phyloP scores from a whole-genome alignment of 331 rosid species.

The Quercus lobata region DNA sequence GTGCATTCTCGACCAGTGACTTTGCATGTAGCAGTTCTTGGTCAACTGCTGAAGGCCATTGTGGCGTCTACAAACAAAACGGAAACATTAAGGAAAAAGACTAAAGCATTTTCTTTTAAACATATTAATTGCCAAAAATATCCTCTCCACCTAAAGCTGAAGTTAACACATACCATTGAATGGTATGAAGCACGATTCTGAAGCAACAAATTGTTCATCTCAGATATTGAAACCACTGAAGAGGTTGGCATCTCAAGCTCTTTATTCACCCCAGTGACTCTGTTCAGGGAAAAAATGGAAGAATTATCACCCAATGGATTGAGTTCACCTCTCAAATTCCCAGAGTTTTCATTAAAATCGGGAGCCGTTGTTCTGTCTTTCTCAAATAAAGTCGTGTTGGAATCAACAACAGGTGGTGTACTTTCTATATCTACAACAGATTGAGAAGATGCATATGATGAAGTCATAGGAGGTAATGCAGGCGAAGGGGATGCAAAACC shows the following conservation, averaged over 20 bases:
- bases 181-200: slow-evolving; percentile 36
- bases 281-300: slow-evolving; percentile 16
- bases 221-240: slow-evolving; percentile 54
- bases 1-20: slow-evolving; percentile 74
- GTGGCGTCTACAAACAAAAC: slow-evolving; percentile 42
- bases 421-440: slow-evolving; percentile 24
- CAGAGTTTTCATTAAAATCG: slow-evolving; percentile 26
- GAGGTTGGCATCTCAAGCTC: slow-evolving; percentile 34
- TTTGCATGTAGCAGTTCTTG: slow-evolving; percentile 46
- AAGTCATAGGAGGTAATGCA: slow-evolving; percentile 24
- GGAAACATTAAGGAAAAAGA: not conserved
- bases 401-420: slow-evolving; percentile 18
- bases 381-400: slow-evolving; percentile 22
- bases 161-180: slow-evolving; percentile 34
- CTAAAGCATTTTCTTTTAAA: not conserved
- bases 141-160: not conserved
- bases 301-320: slow-evolving; percentile 2
- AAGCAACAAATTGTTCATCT: slow-evolving; percentile 58
- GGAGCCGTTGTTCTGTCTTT: slow-evolving; percentile 13
- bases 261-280: slow-evolving; percentile 30
- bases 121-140: not conserved
- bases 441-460: slow-evolving; percentile 23
- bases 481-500: slow-evolving; percentile 23
- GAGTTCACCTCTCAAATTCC: slow-evolving; percentile 20
- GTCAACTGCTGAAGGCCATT: slow-evolving; percentile 50